phyloP scores from a whole-genome alignment of 2,329 filamentous ascomycete species.

The Venturia aucupariae region DNA sequence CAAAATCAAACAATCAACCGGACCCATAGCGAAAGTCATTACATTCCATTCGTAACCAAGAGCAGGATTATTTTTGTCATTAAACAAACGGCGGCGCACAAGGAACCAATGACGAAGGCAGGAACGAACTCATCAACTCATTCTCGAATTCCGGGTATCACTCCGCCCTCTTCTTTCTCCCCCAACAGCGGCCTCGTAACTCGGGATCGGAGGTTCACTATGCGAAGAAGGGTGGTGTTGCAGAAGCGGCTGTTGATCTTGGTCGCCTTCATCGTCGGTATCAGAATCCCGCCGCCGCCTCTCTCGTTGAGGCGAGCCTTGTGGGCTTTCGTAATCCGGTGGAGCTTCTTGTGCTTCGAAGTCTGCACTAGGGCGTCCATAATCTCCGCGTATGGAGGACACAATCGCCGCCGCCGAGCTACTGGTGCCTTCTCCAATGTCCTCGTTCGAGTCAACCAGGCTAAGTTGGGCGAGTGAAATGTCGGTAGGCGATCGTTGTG shows the following conservation, averaged over 20 bases:
- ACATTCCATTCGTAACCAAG: constrained; percentile 2
- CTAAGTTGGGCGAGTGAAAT: constrained; percentile 87
- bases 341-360: constrained; percentile 28
- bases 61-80: background rate
- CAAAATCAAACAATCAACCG: background rate
- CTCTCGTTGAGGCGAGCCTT: constrained; percentile 24
- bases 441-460: constrained; percentile 53
- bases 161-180: constrained; percentile 17
- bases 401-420: constrained; percentile 21
- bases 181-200: constrained; percentile 65
- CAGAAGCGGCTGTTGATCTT: constrained; percentile 42
- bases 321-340: constrained; percentile 41
- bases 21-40: background rate
- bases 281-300: constrained; percentile 19
- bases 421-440: constrained; percentile 65
- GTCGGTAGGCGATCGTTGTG: constrained; percentile 83
- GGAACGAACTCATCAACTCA: constrained; percentile 1
- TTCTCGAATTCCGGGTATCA: background rate
- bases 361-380: constrained; percentile 11
- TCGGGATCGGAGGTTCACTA: constrained; percentile 61
- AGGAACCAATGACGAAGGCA: background rate
- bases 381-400: constrained; percentile 23
- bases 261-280: constrained; percentile 25
- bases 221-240: constrained; percentile 17
- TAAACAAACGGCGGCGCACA: background rate